A percentile compares a stretch with the other conserved stretches of the same genome.
Conservation (phyloP, 2,329 filamentous ascomycete genomes). For the Tothia fuscella region DNA sequence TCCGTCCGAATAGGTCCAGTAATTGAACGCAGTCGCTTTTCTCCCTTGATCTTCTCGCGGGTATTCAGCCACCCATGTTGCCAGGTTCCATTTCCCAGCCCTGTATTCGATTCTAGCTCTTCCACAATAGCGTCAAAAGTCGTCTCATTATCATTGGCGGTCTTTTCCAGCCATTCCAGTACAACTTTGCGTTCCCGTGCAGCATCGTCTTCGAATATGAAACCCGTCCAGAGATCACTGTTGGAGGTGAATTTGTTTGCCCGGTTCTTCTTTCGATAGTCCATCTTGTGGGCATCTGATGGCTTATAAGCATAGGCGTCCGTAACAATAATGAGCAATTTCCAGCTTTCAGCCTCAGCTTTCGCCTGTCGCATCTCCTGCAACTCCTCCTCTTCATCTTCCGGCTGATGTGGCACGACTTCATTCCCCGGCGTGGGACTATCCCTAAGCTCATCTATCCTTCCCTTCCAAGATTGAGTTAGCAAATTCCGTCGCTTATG, state of each 20-base stretch:
- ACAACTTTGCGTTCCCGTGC: slow-evolving; percentile 71
- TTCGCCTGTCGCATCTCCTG: slow-evolving; percentile 44
- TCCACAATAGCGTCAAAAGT: slow-evolving; percentile 66
- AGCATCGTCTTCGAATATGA: slow-evolving; percentile 58
- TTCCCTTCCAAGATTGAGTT: too few relatives aligned
- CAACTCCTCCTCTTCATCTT: not conserved
- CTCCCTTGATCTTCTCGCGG: slow-evolving; percentile 75
- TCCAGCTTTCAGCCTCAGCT: slow-evolving; percentile 82
- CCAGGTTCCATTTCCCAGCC: slow-evolving; percentile 51
- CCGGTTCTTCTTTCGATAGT: slow-evolving; percentile 22
- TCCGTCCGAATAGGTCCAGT: slow-evolving; percentile 43
- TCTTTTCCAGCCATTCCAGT: slow-evolving; percentile 75
- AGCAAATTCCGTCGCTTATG: too few relatives aligned
- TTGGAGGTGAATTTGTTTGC: slow-evolving; percentile 44
- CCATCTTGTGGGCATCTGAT: slow-evolving; percentile 22
- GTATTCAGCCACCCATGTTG: slow-evolving; percentile 89
- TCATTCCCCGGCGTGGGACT: too few relatives aligned
- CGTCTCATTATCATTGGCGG: slow-evolving; percentile 53
- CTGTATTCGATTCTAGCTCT: slow-evolving; percentile 39
- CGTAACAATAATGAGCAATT: slow-evolving; percentile 65
- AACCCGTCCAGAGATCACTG: slow-evolving; percentile 57
- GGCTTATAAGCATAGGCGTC: slow-evolving; percentile 48
- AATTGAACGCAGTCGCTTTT: slow-evolving; percentile 66
- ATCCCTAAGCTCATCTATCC: too few relatives aligned
- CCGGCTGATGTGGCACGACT: too few relatives aligned